Evolutionary conservation across 805 yeast genomes (phyloP), one percentile per base, ranked within the genome.

Genomic region (Torulaspora indica): DNA sequence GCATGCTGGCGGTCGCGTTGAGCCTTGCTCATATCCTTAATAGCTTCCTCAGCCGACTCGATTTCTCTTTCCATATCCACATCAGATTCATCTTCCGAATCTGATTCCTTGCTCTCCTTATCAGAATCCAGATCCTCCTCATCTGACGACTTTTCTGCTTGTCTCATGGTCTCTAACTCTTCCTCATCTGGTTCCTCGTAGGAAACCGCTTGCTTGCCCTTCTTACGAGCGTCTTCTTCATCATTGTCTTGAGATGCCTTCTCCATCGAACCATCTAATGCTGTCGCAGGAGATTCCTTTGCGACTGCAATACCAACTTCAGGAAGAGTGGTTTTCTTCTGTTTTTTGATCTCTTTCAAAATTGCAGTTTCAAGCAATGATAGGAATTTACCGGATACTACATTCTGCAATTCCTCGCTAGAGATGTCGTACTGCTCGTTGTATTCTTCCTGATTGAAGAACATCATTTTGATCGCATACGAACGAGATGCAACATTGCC

Each of bases 101-200:
- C 78, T 24, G 61, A 60, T 8, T 72, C 79, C 22, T 70, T 80
- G 6, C 65, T 59, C 32, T 68, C 72, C 44, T 56, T 61, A 42
- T 65, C 68, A 33, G 70, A 70, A 35, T 64, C 71, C 7, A 62
- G 61, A 56, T 73, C 77, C 42, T 77, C 83, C 56, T 82, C 93
- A 51, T 80, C 88, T 46, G 82, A 80, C 32, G 90, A 79, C 56
- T 82, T 78, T 64, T 84, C 91, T 40, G 85, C 95, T 58, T 76
- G 76, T 67, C 81, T 81, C 90, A 87, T 85, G 40, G 86, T 85
- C 63, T 88, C 97, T 48, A 86, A 72, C 61, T 90, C 97, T 24
- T 88, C 98, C 51, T 90, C 97, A 68, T 90, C 98, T 27, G 96
- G 96, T 12, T 80, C 95, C 52, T 90, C 98, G 56, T 88, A 88